phyloP scores from a whole-genome alignment of 495 filamentous ascomycete species.

The Hypoxylon lienhwacheense region DNA sequence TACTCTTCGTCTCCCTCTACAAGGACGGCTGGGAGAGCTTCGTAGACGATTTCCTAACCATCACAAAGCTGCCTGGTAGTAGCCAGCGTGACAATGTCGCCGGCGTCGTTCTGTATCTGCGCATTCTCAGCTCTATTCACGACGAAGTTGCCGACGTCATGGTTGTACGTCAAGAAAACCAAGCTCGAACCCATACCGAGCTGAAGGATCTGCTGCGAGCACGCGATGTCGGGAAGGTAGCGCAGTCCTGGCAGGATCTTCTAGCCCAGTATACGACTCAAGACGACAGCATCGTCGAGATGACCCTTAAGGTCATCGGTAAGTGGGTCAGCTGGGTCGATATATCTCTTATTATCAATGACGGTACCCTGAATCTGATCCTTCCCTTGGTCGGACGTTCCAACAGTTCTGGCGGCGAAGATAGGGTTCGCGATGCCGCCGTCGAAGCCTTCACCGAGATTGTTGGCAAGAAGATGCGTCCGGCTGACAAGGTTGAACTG shows the following conservation, averaged over 20 bases:
- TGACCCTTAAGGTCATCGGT: constrained; percentile 83
- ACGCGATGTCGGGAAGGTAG: constrained; percentile 83
- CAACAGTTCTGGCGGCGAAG: constrained; percentile 53
- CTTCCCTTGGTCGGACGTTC: constrained; percentile 74
- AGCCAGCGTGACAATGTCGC: constrained; percentile 64
- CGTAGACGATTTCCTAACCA: constrained; percentile 78
- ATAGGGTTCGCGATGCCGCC: constrained; percentile 79
- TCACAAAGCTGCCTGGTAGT: constrained; percentile 62
- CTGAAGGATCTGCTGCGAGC: constrained; percentile 87
- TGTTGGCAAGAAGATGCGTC: constrained; percentile 95
- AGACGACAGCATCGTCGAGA: constrained; percentile 74
- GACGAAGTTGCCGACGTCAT: constrained; percentile 96
- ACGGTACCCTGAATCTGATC: constrained; percentile 77
- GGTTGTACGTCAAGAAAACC: constrained; percentile 69
- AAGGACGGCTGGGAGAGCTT: constrained; percentile 81
- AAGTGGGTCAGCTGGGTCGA: constrained; percentile 99
- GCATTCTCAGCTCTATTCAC: constrained; percentile 83
- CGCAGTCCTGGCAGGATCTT: constrained; percentile 87
- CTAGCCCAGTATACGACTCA: constrained; percentile 75
- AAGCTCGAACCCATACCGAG: constrained; percentile 75
- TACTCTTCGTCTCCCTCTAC: constrained; percentile 85
- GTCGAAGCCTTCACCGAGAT: constrained; percentile 94
- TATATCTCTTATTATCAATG: constrained; percentile 87
- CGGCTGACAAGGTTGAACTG: constrained; percentile 88
- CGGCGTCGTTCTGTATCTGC: constrained; percentile 84